These are phyloP conservation scores for Phyllosticta capitalensis DNA, from an alignment of 2,329 filamentous ascomycete species.

Conservation along the genomic window DNA sequence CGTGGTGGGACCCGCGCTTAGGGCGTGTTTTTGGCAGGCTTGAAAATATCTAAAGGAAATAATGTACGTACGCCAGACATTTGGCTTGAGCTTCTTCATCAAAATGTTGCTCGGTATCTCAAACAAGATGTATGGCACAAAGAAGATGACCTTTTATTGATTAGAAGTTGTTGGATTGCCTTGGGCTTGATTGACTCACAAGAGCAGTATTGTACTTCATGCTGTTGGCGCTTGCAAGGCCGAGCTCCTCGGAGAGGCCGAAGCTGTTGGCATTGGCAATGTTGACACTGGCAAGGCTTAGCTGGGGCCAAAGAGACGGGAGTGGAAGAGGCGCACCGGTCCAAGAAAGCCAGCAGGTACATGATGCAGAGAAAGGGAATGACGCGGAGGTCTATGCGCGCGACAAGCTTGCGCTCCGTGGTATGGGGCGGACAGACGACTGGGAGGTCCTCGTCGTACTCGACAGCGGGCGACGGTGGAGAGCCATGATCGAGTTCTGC, in stretches of 20 bases:
- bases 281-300: constrained; percentile 32
- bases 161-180: no score
- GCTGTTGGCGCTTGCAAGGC: constrained; percentile 25
- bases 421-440: constrained; percentile 39
- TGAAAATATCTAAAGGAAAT: background rate
- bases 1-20: background rate
- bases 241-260: constrained; percentile 38
- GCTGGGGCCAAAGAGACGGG: background rate
- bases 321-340: constrained; percentile 13
- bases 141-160: constrained; percentile 48
- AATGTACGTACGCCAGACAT: constrained; percentile 35
- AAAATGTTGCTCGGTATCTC: constrained; percentile 46
- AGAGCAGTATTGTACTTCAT: constrained; percentile 42
- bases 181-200: no score
- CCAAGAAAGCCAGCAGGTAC: constrained; percentile 42
- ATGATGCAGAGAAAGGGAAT: constrained; percentile 42
- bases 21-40: background rate
- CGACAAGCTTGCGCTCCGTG: constrained; percentile 38
- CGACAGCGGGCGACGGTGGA: constrained; percentile 10
- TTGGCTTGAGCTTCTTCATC: constrained; percentile 43
- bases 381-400: constrained; percentile 39
- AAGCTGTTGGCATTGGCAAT: constrained; percentile 46
- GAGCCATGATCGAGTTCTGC: constrained; percentile 16
- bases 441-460: constrained; percentile 30
- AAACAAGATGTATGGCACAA: constrained; percentile 44